Conservation (phyloP, 805 yeast genomes). For the Sungouiozyma intestinalis region DNA sequence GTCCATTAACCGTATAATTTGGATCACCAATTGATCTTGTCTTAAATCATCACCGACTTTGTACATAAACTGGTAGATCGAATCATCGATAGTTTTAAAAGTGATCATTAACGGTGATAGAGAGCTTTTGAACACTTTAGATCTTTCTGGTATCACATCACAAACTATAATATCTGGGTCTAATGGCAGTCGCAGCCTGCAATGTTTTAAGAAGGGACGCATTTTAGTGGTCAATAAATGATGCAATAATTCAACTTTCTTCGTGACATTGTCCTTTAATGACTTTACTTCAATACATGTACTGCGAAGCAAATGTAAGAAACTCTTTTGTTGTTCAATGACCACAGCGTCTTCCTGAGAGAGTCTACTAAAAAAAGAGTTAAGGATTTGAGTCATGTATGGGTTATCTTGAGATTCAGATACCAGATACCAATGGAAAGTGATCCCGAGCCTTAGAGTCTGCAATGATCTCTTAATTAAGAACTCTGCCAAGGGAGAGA, state of each 20-base stretch:
- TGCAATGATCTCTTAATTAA: slow-evolving; percentile 60
- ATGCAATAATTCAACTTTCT: slow-evolving; percentile 60
- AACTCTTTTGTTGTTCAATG: slow-evolving; percentile 51
- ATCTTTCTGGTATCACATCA: slow-evolving; percentile 71
- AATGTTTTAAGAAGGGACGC: slow-evolving; percentile 31
- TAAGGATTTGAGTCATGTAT: slow-evolving; percentile 36
- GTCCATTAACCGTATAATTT: slow-evolving; percentile 85
- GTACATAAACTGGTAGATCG: slow-evolving; percentile 71
- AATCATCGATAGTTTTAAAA: slow-evolving; percentile 47
- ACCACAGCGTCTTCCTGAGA: slow-evolving; percentile 16
- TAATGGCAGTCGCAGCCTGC: slow-evolving; percentile 63
- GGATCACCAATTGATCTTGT: slow-evolving; percentile 95
- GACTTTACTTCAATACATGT: slow-evolving; percentile 55
- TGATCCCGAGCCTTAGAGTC: slow-evolving; percentile 63
- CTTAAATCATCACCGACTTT: slow-evolving; percentile 91
- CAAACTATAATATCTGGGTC: slow-evolving; percentile 69
- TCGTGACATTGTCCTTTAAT: slow-evolving; percentile 65
- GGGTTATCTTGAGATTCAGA: slow-evolving; percentile 75
- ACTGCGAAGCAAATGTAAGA: slow-evolving; percentile 54
- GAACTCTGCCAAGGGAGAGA: slow-evolving; percentile 64
- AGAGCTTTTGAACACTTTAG: slow-evolving; percentile 84
- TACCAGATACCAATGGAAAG: slow-evolving; percentile 82
- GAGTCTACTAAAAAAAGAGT: slow-evolving; percentile 34
- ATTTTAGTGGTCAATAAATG: slow-evolving; percentile 31
- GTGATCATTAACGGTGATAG: slow-evolving; percentile 80